Percentiles rank a stretch among this genome's conserved stretches.
These are phyloP conservation scores for Coffea humblotiana DNA, from an alignment of 305 asterid species.

Conservation along the genomic window DNA sequence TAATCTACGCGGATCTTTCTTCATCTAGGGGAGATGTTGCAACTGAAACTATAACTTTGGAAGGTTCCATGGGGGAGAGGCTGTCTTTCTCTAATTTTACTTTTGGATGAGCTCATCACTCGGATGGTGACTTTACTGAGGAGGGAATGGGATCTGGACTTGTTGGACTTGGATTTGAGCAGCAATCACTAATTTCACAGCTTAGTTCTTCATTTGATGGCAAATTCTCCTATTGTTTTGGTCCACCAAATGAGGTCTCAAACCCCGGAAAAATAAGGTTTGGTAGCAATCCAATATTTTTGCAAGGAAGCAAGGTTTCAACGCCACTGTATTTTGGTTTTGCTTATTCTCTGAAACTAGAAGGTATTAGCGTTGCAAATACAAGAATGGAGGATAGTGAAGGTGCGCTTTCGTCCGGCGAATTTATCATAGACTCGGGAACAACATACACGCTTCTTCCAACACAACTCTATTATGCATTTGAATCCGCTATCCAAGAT, in stretches of 20 bases:
- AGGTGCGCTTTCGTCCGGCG: conserved; percentile 13
- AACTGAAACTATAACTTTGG: conserved; percentile 23
- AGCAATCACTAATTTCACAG: conserved; percentile 46
- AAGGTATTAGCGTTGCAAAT: conserved; percentile 44
- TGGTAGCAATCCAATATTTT: conserved; percentile 31
- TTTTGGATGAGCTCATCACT: conserved; percentile 50
- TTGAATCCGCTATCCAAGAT: conserved; percentile 18
- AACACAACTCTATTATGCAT: conserved; percentile 2
- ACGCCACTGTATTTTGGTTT: conserved; percentile 32
- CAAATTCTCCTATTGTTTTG: conserved; percentile 56
- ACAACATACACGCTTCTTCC: conserved; percentile 44
- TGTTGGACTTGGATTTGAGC: conserved; percentile 41
- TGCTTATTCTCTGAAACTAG: conserved; percentile 36
- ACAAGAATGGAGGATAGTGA: conserved; percentile 9
- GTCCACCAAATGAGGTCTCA: conserved; percentile 3
- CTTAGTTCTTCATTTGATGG: conserved; percentile 23
- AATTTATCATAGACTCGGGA: conserved; percentile 55
- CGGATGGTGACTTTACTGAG: conserved; percentile 12
- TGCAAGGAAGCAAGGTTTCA: conserved; percentile 35
- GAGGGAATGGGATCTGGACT: conserved; percentile 32
- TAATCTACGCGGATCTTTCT: conserved; percentile 22
- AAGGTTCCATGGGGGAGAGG: conserved; percentile 6
- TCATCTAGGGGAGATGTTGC: conserved; percentile 35
- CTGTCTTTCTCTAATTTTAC: conserved; percentile 23
- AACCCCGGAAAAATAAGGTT: conserved; percentile 40